phyloP scores from a whole-genome alignment of 2,329 filamentous ascomycete species.

The Annulohypoxylon truncatum region DNA sequence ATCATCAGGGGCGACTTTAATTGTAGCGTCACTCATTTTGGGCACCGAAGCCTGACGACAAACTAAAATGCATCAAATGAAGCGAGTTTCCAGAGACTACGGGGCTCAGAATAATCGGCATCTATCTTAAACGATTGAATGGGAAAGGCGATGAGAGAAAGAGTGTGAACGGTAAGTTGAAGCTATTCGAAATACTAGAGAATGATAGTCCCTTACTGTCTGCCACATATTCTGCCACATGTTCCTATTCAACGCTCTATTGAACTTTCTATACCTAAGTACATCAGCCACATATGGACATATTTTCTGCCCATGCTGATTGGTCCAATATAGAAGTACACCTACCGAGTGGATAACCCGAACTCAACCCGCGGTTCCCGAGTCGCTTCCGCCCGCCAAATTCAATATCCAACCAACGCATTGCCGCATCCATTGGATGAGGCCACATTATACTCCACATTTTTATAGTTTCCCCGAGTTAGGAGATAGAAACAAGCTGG shows the following conservation, averaged over 20 bases:
- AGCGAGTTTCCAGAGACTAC: neutral
- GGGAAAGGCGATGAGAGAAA: neutral
- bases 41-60: neutral
- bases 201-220: neutral
- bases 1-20: slow-evolving; percentile 50
- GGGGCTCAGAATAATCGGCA: neutral
- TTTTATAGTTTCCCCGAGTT: slow-evolving; percentile 30
- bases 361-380: slow-evolving; percentile 16
- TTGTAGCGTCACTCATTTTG: slow-evolving; percentile 55
- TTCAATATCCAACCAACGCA: slow-evolving; percentile 14
- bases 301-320: neutral
- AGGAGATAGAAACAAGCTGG: slow-evolving; percentile 28
- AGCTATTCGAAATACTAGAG: neutral
- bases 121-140: neutral
- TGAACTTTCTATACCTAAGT: neutral
- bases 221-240: slow-evolving; percentile 1
- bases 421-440: slow-evolving; percentile 14
- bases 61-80: neutral
- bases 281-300: neutral
- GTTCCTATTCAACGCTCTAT: neutral
- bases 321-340: neutral
- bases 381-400: slow-evolving; percentile 21
- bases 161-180: neutral
- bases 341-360: slow-evolving; percentile 5
- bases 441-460: slow-evolving; percentile 12